Evolutionary conservation across 805 yeast genomes (phyloP).

Genomic region (Candida xyloterini): DNA sequence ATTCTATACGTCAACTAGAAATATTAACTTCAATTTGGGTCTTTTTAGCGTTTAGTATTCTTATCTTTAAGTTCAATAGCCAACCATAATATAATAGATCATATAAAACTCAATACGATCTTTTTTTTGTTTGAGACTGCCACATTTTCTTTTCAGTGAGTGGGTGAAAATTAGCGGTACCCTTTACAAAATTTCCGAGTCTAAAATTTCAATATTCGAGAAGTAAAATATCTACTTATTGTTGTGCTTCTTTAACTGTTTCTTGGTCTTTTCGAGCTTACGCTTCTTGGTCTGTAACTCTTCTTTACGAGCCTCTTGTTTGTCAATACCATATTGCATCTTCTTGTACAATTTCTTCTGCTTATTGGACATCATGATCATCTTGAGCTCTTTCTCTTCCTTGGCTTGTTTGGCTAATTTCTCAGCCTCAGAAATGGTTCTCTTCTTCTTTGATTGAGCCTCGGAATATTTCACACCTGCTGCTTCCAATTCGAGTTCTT

Average conservation of each 20-base stretch:
- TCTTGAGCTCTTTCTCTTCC: constrained; percentile 84
- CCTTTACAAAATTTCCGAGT: neutral
- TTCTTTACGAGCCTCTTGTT: constrained; percentile 75
- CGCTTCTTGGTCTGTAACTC: constrained; percentile 65
- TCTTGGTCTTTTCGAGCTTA: constrained; percentile 63
- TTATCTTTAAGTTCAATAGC: neutral
- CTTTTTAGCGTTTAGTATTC: neutral
- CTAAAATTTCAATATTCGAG: neutral
- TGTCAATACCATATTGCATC: constrained; percentile 88
- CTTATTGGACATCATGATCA: constrained; percentile 97
- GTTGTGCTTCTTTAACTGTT: constrained; percentile 7
- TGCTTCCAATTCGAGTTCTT: constrained; percentile 88
- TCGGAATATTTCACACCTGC: constrained; percentile 80
- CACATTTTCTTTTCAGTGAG: neutral
- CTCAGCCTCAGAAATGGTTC: constrained; percentile 39
- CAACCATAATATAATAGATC: neutral
- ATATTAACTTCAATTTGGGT: too few relatives aligned
- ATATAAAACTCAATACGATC: neutral
- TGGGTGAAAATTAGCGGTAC: neutral
- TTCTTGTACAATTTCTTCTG: constrained; percentile 90
- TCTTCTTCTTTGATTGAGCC: constrained; percentile 38
- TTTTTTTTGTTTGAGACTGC: neutral
- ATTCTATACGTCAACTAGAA: too few relatives aligned
- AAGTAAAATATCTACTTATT: constrained; percentile 4
- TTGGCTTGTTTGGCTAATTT: constrained; percentile 51